Base-by-base conservation (phyloP, 768 basidiomycete species). In the Dacryopinax spathularia region DNA sequence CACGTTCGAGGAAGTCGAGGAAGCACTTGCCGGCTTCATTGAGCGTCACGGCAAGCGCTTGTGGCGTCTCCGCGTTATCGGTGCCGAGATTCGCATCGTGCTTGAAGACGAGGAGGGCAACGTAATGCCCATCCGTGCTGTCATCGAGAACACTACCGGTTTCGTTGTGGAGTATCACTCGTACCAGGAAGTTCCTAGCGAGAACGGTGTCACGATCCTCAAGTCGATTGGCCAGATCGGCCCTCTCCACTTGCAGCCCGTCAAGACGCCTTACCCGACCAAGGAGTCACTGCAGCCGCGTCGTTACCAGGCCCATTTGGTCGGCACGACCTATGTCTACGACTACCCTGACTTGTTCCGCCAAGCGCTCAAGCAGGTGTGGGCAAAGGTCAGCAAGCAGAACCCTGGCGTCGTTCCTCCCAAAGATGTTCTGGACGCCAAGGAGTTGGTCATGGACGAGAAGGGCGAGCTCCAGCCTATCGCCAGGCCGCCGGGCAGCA, bases 301-400 rank as follows among this genome's bases (percentile, higher is more conserved):
- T 75, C 92, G 96, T 67, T 98, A 98, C 78, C 95, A 98, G 73
- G 96, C 96, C 25, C 96, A 99, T 75, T 83, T 97, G 65, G 87
- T 96, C 68, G 96, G 96, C 62, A 99, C 96, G 33, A 99, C 96
- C 60, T 99, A 98, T 73, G 94, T 89, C 33, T 98, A 98, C 75
- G 96, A 98, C 76, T 99, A 98, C 87, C 96, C 96, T 39, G 96
- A 96, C 70, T 84, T 99, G 67, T 99, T 98, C 81, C 87, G 93
- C 36, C 98, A 98, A 77, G 93, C 95, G 6, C 78, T 98, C 65
- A 89, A 92, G 71, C 91, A 93, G 70, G 81, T 92, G 66, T 99
- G 96, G 96, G 77, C 82, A 67, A 84, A 86, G 69, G 84, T 84
- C 43, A 83, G 87, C 37, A 74, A 77, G 37, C 76, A 74, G 29